Evolutionary conservation across 441 rosid genomes (phyloP).

Genomic region (Erodium trifolium): DNA sequence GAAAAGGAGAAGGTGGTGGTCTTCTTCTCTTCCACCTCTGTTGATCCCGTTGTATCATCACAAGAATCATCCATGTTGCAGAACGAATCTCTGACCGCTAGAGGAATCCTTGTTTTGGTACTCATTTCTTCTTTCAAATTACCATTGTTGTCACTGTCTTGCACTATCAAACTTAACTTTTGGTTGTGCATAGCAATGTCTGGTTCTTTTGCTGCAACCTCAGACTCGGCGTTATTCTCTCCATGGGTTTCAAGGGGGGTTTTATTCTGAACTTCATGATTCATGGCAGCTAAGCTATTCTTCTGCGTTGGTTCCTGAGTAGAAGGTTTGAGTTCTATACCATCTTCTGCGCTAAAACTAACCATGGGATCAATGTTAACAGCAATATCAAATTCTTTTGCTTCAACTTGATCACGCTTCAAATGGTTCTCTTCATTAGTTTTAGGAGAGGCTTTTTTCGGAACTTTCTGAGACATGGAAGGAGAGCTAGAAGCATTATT

Average conservation of each 20-base stretch:
- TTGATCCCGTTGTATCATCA: conserved; percentile 15
- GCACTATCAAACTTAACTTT: no score
- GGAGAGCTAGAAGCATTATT: conserved; percentile 27
- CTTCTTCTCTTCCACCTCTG: conserved; percentile 17
- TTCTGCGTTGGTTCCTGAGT: background rate
- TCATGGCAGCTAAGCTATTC: background rate
- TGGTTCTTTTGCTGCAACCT: background rate
- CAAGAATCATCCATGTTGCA: conserved; percentile 16
- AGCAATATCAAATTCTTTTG: conserved; percentile 17
- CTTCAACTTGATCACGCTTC: conserved; percentile 25
- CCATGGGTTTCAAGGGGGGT: background rate
- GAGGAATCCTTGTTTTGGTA: conserved; percentile 19
- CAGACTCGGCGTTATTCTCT: background rate
- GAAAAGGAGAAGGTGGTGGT: conserved; percentile 1
- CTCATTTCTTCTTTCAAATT: background rate
- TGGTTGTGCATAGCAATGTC: no score
- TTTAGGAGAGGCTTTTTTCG: conserved; percentile 34
- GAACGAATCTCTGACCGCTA: conserved; percentile 22
- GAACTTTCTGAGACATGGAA: conserved; percentile 34
- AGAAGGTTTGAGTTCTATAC: background rate
- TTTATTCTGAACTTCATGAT: background rate
- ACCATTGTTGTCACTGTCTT: background rate
- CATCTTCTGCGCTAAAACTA: conserved; percentile 16
- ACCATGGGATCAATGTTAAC: conserved; percentile 13
- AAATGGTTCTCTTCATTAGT: conserved; percentile 29